phyloP scores from a whole-genome alignment of 2,329 filamentous ascomycete species.

The Raffaelea albimanens region DNA sequence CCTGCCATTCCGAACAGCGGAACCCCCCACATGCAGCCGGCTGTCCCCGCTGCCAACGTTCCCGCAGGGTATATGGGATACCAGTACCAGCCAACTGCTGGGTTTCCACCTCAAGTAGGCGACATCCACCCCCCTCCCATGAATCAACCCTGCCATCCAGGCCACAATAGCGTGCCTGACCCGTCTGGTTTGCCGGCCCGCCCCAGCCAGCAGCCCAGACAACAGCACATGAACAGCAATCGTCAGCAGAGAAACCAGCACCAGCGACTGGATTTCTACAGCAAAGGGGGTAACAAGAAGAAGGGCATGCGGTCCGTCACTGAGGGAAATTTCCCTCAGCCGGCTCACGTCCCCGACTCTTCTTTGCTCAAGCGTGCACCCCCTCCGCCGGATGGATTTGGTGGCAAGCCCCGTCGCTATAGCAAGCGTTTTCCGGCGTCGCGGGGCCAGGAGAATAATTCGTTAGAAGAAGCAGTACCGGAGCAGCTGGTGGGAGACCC shows the following conservation, averaged over 20 bases:
- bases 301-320: constrained; percentile 35
- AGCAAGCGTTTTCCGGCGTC: constrained; percentile 34
- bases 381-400: constrained; percentile 1
- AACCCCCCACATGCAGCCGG: constrained; percentile 59
- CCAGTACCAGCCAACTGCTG: constrained; percentile 5
- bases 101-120: constrained; percentile 8
- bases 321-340: constrained; percentile 32
- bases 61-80: constrained; percentile 28
- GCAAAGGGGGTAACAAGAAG: constrained; percentile 32
- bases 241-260: constrained; percentile 9
- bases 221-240: constrained; percentile 19
- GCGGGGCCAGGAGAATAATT: neutral
- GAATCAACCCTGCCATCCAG: neutral
- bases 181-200: constrained; percentile 23
- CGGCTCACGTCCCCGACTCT: constrained; percentile 25
- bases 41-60: constrained; percentile 43
- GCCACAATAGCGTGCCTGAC: constrained; percentile 15
- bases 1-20: constrained; percentile 49
- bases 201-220: neutral
- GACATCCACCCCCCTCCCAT: neutral
- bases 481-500: too few species aligned
- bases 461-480: too few species aligned
- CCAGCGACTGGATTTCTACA: constrained; percentile 13
- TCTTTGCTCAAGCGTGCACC: constrained; percentile 17
- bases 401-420: constrained; percentile 23